Percentiles rank a stretch among this genome's conserved stretches.
Evolutionary conservation across 169 alveolate genomes (phyloP).

Genomic region (Perkinsus chesapeaki): DNA sequence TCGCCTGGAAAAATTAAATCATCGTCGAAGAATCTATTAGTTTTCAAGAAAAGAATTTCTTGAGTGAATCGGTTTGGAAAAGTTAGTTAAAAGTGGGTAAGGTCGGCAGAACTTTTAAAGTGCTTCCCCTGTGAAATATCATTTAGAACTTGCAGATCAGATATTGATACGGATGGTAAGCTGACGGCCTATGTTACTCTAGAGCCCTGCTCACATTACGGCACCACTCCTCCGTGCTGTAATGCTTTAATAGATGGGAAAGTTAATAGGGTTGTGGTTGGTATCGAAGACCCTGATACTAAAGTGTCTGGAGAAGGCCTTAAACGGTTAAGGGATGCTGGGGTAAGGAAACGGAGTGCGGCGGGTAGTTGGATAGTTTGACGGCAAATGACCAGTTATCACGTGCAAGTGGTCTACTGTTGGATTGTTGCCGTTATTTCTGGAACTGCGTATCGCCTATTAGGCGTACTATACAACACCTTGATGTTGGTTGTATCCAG

Average conservation of each 20-base stretch:
- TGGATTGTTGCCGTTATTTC: no score
- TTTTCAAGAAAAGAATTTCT: no score
- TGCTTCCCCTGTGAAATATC: neutral
- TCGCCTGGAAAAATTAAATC: no score
- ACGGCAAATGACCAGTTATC: no score
- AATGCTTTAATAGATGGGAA: neutral
- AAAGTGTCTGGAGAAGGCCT: slow-evolving; percentile 14
- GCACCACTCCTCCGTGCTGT: slow-evolving; percentile 22
- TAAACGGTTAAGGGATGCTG: neutral
- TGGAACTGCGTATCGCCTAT: no score
- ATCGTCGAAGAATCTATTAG: no score
- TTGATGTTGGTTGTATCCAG: no score
- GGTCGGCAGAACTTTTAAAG: neutral
- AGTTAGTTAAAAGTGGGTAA: no score
- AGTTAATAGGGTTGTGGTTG: slow-evolving; percentile 14
- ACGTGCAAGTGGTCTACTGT: no score
- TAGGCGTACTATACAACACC: no score
- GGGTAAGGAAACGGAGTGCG: neutral
- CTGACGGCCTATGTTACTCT: slow-evolving; percentile 13
- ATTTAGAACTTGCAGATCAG: neutral
- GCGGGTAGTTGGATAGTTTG: neutral
- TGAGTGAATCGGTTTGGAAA: no score
- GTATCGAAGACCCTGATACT: slow-evolving; percentile 17
- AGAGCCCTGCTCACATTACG: slow-evolving; percentile 21
- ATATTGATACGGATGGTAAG: neutral